Conservation (phyloP, 805 yeast genomes). For the Phaffomyces antillensis region DNA sequence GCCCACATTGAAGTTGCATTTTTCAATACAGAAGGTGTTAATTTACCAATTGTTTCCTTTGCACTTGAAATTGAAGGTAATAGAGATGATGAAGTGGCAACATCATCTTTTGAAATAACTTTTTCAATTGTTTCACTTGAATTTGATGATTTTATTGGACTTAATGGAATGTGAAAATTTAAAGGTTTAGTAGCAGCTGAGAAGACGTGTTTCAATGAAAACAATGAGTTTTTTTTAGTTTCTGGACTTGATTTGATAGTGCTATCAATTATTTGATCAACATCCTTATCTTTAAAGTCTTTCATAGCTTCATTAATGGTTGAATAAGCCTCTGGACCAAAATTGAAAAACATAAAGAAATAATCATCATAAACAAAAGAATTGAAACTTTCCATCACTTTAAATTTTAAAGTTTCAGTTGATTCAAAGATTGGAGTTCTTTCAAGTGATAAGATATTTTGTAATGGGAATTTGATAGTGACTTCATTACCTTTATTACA, state of each 20-base stretch:
- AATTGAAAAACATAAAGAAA: constrained; percentile 58
- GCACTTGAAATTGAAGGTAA: constrained; percentile 3
- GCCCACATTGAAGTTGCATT: constrained; percentile 42
- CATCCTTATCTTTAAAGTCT: constrained; percentile 1
- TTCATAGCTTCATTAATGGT: constrained; percentile 35
- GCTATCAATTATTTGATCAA: constrained; percentile 9
- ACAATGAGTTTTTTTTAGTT: neutral
- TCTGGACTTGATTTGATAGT: constrained; percentile 4
- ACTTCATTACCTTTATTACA: constrained; percentile 67
- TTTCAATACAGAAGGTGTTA: constrained; percentile 13
- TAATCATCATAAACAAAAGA: constrained; percentile 60
- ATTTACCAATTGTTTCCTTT: constrained; percentile 8
- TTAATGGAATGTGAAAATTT: too few relatives aligned
- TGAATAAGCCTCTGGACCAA: constrained; percentile 36
- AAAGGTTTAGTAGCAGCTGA: too few relatives aligned
- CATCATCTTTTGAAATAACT: neutral
- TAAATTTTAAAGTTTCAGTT: constrained; percentile 51
- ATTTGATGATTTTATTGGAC: neutral
- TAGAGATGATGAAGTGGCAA: neutral
- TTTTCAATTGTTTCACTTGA: neutral
- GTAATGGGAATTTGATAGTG: constrained; percentile 68
- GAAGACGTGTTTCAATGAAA: too few relatives aligned
- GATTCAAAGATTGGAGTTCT: constrained; percentile 47
- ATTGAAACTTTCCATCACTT: constrained; percentile 49
- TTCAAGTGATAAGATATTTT: constrained; percentile 56